A percentile compares a stretch with the other conserved stretches of the same genome.
phyloP scores from a whole-genome alignment of 2,329 filamentous ascomycete species.

The Talaromyces funiculosus region DNA sequence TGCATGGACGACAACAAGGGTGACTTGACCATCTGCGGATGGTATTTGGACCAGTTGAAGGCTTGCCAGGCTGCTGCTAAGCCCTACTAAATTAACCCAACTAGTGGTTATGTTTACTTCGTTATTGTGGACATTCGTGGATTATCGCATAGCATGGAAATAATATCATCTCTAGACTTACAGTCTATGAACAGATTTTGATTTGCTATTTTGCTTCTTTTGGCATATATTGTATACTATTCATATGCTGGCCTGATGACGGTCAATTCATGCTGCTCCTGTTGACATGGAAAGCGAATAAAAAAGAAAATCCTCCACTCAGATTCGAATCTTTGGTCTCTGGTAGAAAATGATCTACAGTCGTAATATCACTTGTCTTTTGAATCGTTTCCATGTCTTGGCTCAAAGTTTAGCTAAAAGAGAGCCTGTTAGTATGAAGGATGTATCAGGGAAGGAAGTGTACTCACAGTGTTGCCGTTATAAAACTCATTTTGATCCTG shows the following conservation, averaged over 20 bases:
- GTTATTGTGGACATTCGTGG: neutral
- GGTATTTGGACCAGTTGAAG: constrained; percentile 97
- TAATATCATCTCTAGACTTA: constrained; percentile 10
- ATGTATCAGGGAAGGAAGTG: constrained; percentile 14
- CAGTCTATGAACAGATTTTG: constrained; percentile 7
- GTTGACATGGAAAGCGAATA: constrained; percentile 9
- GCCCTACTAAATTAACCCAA: constrained; percentile 52
- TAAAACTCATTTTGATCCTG: constrained; percentile 67
- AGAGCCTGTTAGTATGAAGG: constrained; percentile 13
- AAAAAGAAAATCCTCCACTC: constrained; percentile 12
- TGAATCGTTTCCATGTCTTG: constrained; percentile 56
- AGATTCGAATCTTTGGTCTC: constrained; percentile 6
- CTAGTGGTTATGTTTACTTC: neutral
- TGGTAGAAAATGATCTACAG: neutral
- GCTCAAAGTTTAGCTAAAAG: constrained; percentile 62
- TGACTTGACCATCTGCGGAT: constrained; percentile 92
- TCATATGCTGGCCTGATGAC: constrained; percentile 5
- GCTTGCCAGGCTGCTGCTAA: constrained; percentile 74
- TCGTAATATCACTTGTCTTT: constrained; percentile 26
- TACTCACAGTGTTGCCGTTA: constrained; percentile 78
- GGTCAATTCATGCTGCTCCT: neutral
- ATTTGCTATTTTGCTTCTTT: neutral
- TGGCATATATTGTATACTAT: constrained; percentile 10
- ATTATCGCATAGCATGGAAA: constrained; percentile 10
- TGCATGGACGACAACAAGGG: constrained; percentile 96